Evolutionary conservation across 2,329 filamentous ascomycete genomes (phyloP).

Genomic region (Colletotrichum coccodes): DNA sequence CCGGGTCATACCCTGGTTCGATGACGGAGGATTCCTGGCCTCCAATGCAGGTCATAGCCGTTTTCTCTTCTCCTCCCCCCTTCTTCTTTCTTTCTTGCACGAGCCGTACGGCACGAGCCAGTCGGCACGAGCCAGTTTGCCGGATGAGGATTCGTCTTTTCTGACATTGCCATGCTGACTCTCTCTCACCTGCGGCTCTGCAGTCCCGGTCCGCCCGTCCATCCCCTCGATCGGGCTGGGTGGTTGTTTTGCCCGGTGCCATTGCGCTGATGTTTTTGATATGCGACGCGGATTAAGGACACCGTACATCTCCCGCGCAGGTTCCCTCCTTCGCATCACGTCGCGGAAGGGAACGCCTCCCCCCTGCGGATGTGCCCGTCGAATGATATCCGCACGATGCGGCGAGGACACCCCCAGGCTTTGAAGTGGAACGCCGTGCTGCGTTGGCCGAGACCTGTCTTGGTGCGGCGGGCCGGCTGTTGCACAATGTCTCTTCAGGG

Average conservation of each 20-base stretch:
- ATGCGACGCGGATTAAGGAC: not conserved
- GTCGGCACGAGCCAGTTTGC: conserved; percentile 7
- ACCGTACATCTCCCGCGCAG: not conserved
- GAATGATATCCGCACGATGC: not conserved
- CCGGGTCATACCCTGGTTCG: not conserved
- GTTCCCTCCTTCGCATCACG: not conserved
- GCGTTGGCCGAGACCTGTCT: not conserved
- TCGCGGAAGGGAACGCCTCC: not conserved
- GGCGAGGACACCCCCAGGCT: not conserved
- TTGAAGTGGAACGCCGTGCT: too few relatives aligned
- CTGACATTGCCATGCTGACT: not conserved
- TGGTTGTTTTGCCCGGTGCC: not conserved
- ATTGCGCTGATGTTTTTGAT: conserved; percentile 23
- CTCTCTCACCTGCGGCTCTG: conserved; percentile 17
- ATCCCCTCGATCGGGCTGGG: too few relatives aligned
- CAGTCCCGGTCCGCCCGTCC: conserved; percentile 5
- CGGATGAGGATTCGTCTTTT: not conserved
- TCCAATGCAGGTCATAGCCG: not conserved
- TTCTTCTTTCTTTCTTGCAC: not conserved
- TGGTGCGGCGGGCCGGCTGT: not conserved
- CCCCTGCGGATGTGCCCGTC: not conserved
- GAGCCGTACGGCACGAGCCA: not conserved
- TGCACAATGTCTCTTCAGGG: not conserved
- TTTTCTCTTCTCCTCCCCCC: not conserved
- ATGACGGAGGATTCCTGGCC: not conserved